A percentile compares a stretch with the other conserved stretches of the same genome.
These are phyloP conservation scores for Penicillium psychrofluorescens DNA, from an alignment of 495 filamentous ascomycete species.

Conservation along the genomic window DNA sequence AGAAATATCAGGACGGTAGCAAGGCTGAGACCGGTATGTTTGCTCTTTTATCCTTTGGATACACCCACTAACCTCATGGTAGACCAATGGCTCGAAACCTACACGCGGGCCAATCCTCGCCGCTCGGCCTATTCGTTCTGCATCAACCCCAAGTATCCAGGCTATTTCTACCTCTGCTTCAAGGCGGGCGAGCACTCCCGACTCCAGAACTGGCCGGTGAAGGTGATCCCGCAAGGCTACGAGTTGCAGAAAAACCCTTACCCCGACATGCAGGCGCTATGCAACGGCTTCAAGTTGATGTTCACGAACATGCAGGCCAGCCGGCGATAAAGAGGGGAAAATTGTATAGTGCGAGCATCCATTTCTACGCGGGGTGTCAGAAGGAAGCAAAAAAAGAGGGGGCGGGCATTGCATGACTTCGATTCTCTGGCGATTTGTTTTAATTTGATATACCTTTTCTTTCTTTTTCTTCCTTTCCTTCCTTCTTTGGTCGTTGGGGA, in stretches of 20 bases:
- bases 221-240: conserved; percentile 82
- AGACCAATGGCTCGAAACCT: conserved; percentile 95
- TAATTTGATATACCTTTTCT: conserved; percentile 18
- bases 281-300: conserved; percentile 76
- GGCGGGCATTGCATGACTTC: conserved; percentile 12
- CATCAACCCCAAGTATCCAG: conserved; percentile 82
- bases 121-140: conserved; percentile 93
- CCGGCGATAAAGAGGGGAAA: conserved; percentile 10
- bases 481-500: conserved; percentile 10
- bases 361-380: too few species aligned
- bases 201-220: conserved; percentile 77
- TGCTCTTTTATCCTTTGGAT: conserved; percentile 1
- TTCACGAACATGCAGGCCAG: conserved; percentile 48
- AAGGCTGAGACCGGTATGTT: conserved; percentile 77
- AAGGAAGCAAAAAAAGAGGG: conserved; percentile 3
- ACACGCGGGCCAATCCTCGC: conserved; percentile 91
- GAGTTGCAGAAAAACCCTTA: conserved; percentile 82
- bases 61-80: conserved; percentile 23
- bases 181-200: conserved; percentile 71
- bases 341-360: conserved; percentile 6
- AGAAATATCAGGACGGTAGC: conserved; percentile 79
- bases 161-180: conserved; percentile 93
- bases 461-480: too few species aligned
- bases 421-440: conserved; percentile 3
- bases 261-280: conserved; percentile 87